Evolutionary conservation across 2,329 filamentous ascomycete genomes (phyloP), one percentile per base, ranked within the genome.

Genomic region (Zasmidium citrigriseum): DNA sequence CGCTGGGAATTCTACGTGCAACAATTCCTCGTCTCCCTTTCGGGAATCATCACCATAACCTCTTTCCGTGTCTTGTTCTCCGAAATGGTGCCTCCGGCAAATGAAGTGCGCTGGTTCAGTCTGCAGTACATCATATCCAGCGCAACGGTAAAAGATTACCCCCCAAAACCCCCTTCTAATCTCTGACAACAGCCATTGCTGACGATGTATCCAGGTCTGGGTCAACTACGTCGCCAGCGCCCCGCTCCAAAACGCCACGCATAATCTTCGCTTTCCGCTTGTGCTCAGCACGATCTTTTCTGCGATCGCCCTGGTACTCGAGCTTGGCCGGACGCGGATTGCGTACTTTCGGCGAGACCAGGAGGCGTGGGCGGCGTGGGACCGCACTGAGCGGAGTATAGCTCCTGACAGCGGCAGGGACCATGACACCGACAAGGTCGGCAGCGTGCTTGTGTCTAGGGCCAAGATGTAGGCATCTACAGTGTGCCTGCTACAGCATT

Each of bases 211-310:
- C 51, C 41, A 59, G 52, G 52, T 59, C 41, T 59, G 57, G 57
- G 52, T 59, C 46, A 59, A 55, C 57, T 59, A 59, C 53, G 53
- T 59, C 23, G 57, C 57, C 21, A 52, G 46, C 47, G 57, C 57
- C 46, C 57, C 57, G 10, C 34, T 59, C 11, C 52, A 59, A 46
- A 59, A 59, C 41, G 52, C 57, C 16, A 59, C 57, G n/a, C 53
- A 59, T 25, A 29, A 59, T 25, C 57, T 59, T 12, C 46, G 57
- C 18, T 59, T 55, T 38, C 57, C 57, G 21, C 47, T 59, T 34
- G 46, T 59, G 4, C 46, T 59, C 21, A 59, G 52, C 38, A 21
- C 51, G 20, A 47, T 59, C 9, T 59, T 59, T 38, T 24, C 46
- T 12, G 41, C 25, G 7, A 24, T 54, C 27, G 23, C 47, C 22